Evolutionary conservation across 768 basidiomycete species (phyloP), one percentile per base, ranked within the genome.

Genomic region (Tubosaeta sp.): DNA sequence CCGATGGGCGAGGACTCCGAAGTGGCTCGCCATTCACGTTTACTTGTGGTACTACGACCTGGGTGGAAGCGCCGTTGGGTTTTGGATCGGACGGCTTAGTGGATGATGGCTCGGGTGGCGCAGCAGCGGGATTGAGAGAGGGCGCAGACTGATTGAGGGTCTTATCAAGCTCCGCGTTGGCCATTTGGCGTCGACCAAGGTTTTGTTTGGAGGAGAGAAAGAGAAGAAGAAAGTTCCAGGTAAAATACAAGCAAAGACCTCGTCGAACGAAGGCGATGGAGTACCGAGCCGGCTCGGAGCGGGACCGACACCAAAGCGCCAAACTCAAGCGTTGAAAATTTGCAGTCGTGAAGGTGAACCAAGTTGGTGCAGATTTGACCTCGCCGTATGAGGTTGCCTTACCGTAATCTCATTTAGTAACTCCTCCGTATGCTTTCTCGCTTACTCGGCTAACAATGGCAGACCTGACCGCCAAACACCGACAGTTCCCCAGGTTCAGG

Each of bases 11-110:
- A 43, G 64, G 68, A 48, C 64, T 71, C 37, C 54, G 57, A 11
- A 70, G 17, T 5, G 68, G 68, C 25, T 71, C 66, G 19, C 68
- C 68, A 39, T 70, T 70, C 31, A 70, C 66, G 51, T 70, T 70
- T 17, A 70, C 70, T 33, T 71, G 69, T 4, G 68, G 68, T 38
- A 70, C 71, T 25, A 60, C 52, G 46, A 69, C 43, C 26, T 53
- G 50, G 22, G 53, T 9, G 32, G 64, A 35, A 25, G 51, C 22
- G 31, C 56, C 54, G 43, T 59, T 56, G 12, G 59, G 31, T 11
- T 51, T 34, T 34, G 56, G 22, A 43, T 52, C 50, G 25, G 44
- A 8, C n/a, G 43, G 39, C 42, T 59, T 58, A 54, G 48, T 11
- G n/a, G 48, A 17, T n/a, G 55, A 31, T 4, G 45, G 46, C 2